Percentiles rank a stretch among this genome's conserved stretches.
These are phyloP conservation scores for Asterionellopsis glacialis DNA, from an alignment of 108 stramenopile genomes.

Conservation along the genomic window DNA sequence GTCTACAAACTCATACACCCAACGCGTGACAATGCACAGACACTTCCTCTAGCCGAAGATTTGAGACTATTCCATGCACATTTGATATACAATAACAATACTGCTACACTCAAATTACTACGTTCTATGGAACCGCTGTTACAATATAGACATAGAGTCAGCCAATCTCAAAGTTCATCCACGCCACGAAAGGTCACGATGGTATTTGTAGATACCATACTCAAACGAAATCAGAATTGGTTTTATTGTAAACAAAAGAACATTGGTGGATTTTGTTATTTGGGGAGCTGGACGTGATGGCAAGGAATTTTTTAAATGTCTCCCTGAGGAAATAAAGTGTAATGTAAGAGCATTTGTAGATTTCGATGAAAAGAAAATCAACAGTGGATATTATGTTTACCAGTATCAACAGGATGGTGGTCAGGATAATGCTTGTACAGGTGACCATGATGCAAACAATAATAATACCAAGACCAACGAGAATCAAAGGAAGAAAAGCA, in stretches of 20 bases:
- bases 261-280: constrained; percentile 71
- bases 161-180: constrained; percentile 65
- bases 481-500: no score
- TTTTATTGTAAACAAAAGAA: constrained; percentile 20
- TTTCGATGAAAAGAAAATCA: constrained; percentile 80
- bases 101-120: no score
- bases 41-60: constrained; percentile 82
- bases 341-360: constrained; percentile 70
- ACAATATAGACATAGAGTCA: constrained; percentile 75
- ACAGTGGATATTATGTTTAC: constrained; percentile 35
- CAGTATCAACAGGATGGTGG: no score
- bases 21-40: constrained; percentile 23
- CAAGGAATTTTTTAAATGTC: constrained; percentile 80
- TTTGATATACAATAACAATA: constrained; percentile 49
- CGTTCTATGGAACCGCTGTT: no score
- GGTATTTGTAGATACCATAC: constrained; percentile 69
- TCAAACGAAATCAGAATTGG: no score
- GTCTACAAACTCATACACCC: constrained; percentile 37
- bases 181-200: constrained; percentile 71
- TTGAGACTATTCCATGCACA: constrained; percentile 84
- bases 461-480: no score
- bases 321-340: constrained; percentile 23
- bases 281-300: constrained; percentile 91
- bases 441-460: no score
- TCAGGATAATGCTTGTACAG: no score